Evolutionary conservation across 2,329 filamentous ascomycete genomes (phyloP).

Genomic region (Botrytis medusae): DNA sequence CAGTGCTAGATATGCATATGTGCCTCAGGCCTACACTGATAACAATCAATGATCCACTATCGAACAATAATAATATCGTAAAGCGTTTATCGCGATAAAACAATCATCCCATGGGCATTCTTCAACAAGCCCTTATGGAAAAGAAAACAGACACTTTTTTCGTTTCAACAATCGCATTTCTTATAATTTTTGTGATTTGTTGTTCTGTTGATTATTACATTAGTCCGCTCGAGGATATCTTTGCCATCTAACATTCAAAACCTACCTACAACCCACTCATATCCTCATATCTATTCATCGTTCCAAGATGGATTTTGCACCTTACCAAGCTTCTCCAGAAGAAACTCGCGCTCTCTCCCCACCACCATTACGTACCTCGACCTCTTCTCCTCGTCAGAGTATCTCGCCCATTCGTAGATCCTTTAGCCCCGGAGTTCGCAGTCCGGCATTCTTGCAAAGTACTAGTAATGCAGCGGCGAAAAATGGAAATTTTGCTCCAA

Average conservation of each 20-base stretch:
- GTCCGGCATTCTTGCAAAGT: constrained; percentile 34
- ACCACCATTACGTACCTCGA: constrained; percentile 41
- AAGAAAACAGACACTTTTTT: background rate
- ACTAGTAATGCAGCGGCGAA: constrained; percentile 25
- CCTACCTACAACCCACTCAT: background rate
- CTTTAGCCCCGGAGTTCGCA: constrained; percentile 44
- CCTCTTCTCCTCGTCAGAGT: constrained; percentile 46
- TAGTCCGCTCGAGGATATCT: background rate
- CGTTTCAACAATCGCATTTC: background rate
- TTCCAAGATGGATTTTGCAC: constrained; percentile 80
- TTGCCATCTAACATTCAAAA: background rate
- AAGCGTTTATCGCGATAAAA: constrained; percentile 18
- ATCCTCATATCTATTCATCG: background rate
- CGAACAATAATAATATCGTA: background rate
- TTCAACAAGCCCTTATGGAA: constrained; percentile 1
- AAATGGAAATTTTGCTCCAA: constrained; percentile 30
- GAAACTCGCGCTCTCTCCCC: constrained; percentile 78
- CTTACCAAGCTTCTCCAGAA: constrained; percentile 94
- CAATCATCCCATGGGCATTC: background rate
- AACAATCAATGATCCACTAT: background rate
- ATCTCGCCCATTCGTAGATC: constrained; percentile 53
- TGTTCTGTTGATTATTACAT: background rate
- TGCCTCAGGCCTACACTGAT: background rate
- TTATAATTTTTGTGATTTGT: background rate
- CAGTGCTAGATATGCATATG: background rate